phyloP scores from a whole-genome alignment of 805 yeast species.

The Grigorovia yakushimaensis region DNA sequence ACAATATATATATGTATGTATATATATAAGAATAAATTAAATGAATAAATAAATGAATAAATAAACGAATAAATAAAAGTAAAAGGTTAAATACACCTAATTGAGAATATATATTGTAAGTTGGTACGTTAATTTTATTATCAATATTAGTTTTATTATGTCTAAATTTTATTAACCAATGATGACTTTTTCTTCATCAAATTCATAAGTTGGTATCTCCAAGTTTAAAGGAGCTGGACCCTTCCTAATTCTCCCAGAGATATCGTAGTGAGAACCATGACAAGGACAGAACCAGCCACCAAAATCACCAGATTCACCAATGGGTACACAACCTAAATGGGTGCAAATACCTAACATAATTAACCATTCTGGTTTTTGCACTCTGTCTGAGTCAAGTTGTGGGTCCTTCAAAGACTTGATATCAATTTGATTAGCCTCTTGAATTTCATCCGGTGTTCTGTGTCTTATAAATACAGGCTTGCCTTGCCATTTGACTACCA shows the following conservation, averaged over 20 bases:
- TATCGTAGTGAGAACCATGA: conserved; percentile 99
- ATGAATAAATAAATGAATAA: conserved; percentile 4
- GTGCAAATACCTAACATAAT: conserved; percentile 99
- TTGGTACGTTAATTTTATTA: too few relatives aligned
- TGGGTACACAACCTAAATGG: conserved; percentile 99
- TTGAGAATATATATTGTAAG: not conserved
- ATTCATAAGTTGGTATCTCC: conserved; percentile 89
- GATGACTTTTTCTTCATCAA: conserved; percentile 74
- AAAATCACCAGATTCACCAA: conserved; percentile 98
- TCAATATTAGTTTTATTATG: too few relatives aligned
- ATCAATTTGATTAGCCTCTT: conserved; percentile 84
- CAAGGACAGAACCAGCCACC: conserved; percentile 99
- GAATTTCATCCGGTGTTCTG: conserved; percentile 88
- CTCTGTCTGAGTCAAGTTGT: conserved; percentile 86
- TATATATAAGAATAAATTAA: conserved; percentile 2
- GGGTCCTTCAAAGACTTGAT: conserved; percentile 83
- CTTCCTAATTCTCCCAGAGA: conserved; percentile 98
- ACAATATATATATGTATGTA: not conserved
- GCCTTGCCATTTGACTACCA: conserved; percentile 99
- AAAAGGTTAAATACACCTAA: too few relatives aligned
- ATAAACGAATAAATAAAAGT: not conserved
- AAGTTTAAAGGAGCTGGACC: conserved; percentile 99
- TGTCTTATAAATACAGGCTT: conserved; percentile 99
- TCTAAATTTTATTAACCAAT: conserved; percentile 53
- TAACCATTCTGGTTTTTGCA: conserved; percentile 94